Conservation (phyloP, 139 green algal species). For the Pleodorina starrii region DNA sequence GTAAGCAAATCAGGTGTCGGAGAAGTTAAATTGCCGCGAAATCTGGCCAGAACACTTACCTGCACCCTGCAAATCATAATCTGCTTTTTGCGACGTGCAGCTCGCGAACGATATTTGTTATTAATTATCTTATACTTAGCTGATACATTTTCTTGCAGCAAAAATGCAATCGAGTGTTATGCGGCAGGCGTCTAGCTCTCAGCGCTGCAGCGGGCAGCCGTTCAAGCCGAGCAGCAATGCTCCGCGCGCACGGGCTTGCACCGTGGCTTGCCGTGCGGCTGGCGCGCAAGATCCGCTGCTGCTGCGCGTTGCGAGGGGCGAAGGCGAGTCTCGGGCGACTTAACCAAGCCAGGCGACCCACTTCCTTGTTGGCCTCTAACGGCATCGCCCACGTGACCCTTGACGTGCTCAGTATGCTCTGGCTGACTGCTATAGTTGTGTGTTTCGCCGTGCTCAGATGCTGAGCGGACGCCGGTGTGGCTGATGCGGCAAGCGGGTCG, state of each 20-base stretch:
- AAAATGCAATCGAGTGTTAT: conserved; percentile 8
- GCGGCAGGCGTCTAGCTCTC: neutral
- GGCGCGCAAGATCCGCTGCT: conserved; percentile 82
- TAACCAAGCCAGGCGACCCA: too few relatives aligned
- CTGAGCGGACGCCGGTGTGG: conserved; percentile 97
- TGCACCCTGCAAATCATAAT: too few relatives aligned
- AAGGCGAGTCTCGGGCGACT: conserved; percentile 73
- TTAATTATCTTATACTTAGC: neutral
- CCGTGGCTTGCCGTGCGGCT: neutral
- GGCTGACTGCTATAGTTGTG: too few relatives aligned
- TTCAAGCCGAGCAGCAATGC: neutral
- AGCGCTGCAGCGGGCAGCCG: neutral
- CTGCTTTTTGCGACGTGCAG: too few relatives aligned
- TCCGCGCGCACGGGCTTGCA: neutral
- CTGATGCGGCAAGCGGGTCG: conserved; percentile 98
- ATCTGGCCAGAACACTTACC: too few relatives aligned
- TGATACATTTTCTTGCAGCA: neutral
- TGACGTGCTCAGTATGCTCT: too few relatives aligned
- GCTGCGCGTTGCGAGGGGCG: conserved; percentile 88
- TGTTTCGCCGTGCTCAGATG: conserved; percentile 78
- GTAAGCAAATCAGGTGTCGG: too few relatives aligned
- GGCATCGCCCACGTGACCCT: too few relatives aligned
- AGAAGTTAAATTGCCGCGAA: too few relatives aligned
- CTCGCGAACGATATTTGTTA: too few relatives aligned
- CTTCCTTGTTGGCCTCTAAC: too few relatives aligned